A percentile compares a stretch with the other conserved stretches of the same genome.
Evolutionary conservation across 306 rosid genomes (phyloP).

Genomic region (Vigna trinervia): DNA sequence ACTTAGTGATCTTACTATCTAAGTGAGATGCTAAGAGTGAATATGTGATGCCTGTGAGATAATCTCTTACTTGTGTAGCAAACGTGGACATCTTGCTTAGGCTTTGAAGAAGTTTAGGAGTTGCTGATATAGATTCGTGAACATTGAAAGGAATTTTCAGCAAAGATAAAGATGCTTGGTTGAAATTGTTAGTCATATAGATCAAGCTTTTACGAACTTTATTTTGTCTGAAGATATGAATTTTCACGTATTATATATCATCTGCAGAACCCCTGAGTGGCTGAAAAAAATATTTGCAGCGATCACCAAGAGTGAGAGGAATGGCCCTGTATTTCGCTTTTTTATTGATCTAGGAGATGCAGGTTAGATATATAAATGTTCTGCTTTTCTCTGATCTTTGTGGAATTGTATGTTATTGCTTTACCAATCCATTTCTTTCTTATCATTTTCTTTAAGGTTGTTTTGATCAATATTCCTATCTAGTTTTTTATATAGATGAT

Average conservation of each 20-base stretch:
- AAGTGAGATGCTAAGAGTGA: not conserved
- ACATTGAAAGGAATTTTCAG: constrained; percentile 14
- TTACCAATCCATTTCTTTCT: not conserved
- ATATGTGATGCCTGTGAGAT: not conserved
- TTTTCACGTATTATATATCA: constrained; percentile 33
- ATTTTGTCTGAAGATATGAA: constrained; percentile 14
- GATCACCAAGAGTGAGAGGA: constrained; percentile 78
- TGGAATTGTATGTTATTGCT: constrained; percentile 18
- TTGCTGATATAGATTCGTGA: constrained; percentile 17
- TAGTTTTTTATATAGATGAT: not conserved
- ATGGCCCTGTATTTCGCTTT: constrained; percentile 93
- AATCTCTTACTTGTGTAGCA: not conserved
- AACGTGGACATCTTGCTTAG: constrained; percentile 7
- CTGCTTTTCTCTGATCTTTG: constrained; percentile 1
- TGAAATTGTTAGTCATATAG: constrained; percentile 24
- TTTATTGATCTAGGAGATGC: constrained; percentile 99
- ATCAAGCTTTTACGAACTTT: constrained; percentile 18
- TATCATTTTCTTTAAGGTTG: constrained; percentile 20
- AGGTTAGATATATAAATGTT: constrained; percentile 57
- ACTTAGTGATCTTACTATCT: not conserved
- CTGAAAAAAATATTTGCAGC: constrained; percentile 87
- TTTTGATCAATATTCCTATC: constrained; percentile 6
- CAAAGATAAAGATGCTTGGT: constrained; percentile 30
- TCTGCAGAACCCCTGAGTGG: constrained; percentile 90
- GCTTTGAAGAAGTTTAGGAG: constrained; percentile 4